Evolutionary conservation across 83 land plant genomes (phyloP).

Genomic region (Picea abies): DNA sequence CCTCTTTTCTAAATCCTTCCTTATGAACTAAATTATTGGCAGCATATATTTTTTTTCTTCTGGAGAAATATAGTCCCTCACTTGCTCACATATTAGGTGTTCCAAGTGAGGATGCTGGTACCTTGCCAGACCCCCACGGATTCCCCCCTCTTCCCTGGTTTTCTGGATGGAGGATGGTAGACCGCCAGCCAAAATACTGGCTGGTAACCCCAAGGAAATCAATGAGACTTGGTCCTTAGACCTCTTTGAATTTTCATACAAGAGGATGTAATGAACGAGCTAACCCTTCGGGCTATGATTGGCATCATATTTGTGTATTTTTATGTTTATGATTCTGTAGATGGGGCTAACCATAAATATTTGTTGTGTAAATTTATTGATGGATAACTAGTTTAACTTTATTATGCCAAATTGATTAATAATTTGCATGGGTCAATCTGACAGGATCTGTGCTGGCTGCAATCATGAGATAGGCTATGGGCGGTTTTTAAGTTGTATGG

Average conservation of each 20-base stretch:
- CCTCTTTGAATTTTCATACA: neutral
- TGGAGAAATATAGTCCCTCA: neutral
- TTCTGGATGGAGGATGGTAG: too few relatives aligned
- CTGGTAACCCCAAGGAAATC: too few relatives aligned
- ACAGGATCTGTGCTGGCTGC: slow-evolving; percentile 84
- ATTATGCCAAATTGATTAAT: neutral
- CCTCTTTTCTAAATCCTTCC: neutral
- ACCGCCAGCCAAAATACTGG: too few relatives aligned
- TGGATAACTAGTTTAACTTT: neutral
- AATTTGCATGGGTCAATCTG: neutral
- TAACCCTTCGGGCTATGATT: neutral
- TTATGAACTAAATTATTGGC: too few relatives aligned
- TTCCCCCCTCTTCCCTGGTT: neutral
- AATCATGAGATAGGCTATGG: slow-evolving; percentile 73
- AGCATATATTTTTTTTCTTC: neutral
- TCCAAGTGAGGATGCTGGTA: neutral
- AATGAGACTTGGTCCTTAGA: neutral
- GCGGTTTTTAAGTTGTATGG: slow-evolving; percentile 82
- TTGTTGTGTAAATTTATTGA: neutral
- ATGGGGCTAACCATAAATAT: neutral
- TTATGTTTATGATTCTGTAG: neutral
- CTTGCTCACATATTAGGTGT: neutral
- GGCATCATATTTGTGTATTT: neutral
- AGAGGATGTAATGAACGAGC: neutral
- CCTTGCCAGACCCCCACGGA: neutral